Evolutionary conservation across 2,329 filamentous ascomycete genomes (phyloP).

Genomic region (Claviceps spartinae): DNA sequence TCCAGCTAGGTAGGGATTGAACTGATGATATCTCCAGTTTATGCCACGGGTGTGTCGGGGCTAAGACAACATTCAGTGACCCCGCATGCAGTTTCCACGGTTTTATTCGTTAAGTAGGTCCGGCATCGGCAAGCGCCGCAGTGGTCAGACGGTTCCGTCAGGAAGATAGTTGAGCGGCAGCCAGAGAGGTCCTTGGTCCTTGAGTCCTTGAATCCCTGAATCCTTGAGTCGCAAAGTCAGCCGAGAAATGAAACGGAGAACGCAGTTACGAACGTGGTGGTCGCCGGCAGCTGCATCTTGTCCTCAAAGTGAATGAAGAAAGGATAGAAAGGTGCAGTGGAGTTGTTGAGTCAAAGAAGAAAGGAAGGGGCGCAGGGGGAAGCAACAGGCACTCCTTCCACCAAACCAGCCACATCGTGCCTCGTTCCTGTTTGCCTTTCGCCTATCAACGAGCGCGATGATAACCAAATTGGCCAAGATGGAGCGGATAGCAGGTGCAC

Average conservation of each 20-base stretch:
- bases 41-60: too few relatives aligned
- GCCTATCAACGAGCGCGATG: neutral
- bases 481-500: too few relatives aligned
- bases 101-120: too few relatives aligned
- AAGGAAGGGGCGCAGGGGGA: neutral
- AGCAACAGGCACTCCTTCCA: neutral
- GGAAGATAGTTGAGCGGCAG: too few relatives aligned
- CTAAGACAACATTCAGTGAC: too few relatives aligned
- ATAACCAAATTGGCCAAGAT: too few relatives aligned
- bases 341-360: neutral
- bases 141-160: too few relatives aligned
- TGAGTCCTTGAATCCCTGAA: too few relatives aligned
- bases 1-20: too few relatives aligned
- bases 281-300: neutral
- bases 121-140: too few relatives aligned
- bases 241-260: neutral
- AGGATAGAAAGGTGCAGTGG: neutral
- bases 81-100: too few relatives aligned
- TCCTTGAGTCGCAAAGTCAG: neutral
- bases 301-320: neutral
- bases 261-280: neutral
- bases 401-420: neutral
- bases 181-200: neutral
- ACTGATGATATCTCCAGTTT: too few relatives aligned
- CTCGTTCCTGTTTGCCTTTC: neutral